These are phyloP conservation scores for Metschnikowia henanensis DNA, from an alignment of 805 yeast genomes.

Conservation along the genomic window DNA sequence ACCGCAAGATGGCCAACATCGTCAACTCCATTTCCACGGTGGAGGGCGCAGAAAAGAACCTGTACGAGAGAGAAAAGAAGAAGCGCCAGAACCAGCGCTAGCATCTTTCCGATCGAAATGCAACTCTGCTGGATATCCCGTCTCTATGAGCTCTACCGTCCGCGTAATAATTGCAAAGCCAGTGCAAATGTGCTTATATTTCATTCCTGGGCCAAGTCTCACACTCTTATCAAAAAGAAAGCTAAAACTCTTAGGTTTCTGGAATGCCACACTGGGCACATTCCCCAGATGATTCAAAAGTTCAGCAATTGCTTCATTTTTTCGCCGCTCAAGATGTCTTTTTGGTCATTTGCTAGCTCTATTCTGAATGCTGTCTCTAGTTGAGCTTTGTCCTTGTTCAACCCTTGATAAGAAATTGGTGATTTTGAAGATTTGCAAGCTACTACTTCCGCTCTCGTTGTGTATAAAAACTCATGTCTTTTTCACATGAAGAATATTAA, in stretches of 20 bases:
- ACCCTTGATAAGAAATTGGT: slow-evolving; percentile 18
- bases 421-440: slow-evolving; percentile 17
- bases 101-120: slow-evolving; percentile 51
- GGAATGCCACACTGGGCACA: slow-evolving; percentile 48
- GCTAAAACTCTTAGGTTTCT: slow-evolving; percentile 66
- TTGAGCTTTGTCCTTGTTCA: slow-evolving; percentile 10
- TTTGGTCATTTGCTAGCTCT: slow-evolving; percentile 69
- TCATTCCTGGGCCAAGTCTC: slow-evolving; percentile 21
- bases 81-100: slow-evolving; percentile 46
- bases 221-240: slow-evolving; percentile 49
- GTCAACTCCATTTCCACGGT: slow-evolving; percentile 86
- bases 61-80: slow-evolving; percentile 83
- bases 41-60: slow-evolving; percentile 94
- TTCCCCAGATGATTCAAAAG: slow-evolving; percentile 45
- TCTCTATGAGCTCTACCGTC: slow-evolving; percentile 62
- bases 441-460: slow-evolving; percentile 30
- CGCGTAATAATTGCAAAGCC: slow-evolving; percentile 43
- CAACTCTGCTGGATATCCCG: slow-evolving; percentile 84
- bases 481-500: slow-evolving; percentile 23
- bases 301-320: slow-evolving; percentile 79
- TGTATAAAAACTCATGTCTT: slow-evolving; percentile 28
- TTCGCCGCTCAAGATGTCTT: slow-evolving; percentile 94
- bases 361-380: slow-evolving; percentile 28
- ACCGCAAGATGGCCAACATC: slow-evolving; percentile 84
- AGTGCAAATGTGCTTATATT: slow-evolving; percentile 38